Evolutionary conservation across 164 flowering plant genomes (phyloP), one percentile per base, ranked within the genome.

Genomic region (Sextonia rubra): DNA sequence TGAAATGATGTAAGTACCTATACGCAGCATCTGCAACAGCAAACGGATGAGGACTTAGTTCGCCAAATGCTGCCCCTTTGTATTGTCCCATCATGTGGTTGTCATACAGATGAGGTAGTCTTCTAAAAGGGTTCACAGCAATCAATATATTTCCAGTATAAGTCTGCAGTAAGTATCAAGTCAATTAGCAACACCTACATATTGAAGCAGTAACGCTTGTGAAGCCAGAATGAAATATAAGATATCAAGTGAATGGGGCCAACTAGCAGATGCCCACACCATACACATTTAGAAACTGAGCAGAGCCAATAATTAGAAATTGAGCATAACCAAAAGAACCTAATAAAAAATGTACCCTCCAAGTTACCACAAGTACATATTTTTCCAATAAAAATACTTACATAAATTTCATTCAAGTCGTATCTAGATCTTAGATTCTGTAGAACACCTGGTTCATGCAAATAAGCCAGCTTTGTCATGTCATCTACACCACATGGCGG

Each of bases 21-120:
- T 96, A 96, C 73, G 99, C 92, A 77, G 93, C 94, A 93, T 93
- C 99, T 44, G 99, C 99, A 77, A 96, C 86, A 70, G 99, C 99
- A 85, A 93, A 96, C 47, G 98, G 99, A 78, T 96, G 99, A 48
- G 99, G 99, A 78, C 97, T 93, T 68, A 96, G 87, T 86, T 96
- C 99, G 68, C 99, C 99, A 75, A 96, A 85, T 69, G 79, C 87
- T 30, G 97, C 97, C 52, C 97, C 97, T 82, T 96, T 96, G 79
- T 96, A 96, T 76, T 92, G 97, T 69, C 85, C 89, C 99, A 96
- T 96, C 97, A 96, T 93, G 78, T 92, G 93, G 76, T 76, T 85
- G 81, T 88, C 94, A 82, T 93, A 96, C 12, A 96, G 83, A 82
- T 96, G 99, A 62, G 99, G 98, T 68, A 96, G 80, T 81, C 80